A percentile compares a stretch with the other conserved stretches of the same genome.
These are phyloP conservation scores for Syzygium oleosum DNA, from an alignment of 345 rosid genomes.

Conservation along the genomic window DNA sequence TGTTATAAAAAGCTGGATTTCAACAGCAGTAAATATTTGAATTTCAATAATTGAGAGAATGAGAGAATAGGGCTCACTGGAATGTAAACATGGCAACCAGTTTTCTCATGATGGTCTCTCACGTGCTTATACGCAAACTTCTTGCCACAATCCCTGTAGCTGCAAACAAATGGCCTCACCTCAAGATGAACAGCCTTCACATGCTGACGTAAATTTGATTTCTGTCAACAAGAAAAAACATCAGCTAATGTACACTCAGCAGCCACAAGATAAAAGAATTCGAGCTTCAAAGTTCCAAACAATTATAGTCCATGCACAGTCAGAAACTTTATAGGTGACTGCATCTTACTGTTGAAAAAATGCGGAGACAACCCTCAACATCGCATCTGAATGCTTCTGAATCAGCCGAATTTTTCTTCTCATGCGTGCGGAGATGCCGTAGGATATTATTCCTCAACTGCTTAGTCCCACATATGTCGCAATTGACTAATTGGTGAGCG, in stretches of 20 bases:
- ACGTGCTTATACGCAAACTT: conserved; percentile 77
- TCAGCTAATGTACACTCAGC: conserved; percentile 8
- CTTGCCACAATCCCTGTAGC: conserved; percentile 56
- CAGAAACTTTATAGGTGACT: conserved; percentile 10
- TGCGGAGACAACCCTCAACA: conserved; percentile 39
- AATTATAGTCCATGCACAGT: not conserved
- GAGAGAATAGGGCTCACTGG: conserved; percentile 32
- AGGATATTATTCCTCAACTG: not conserved
- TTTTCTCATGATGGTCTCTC: conserved; percentile 64
- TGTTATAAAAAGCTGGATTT: not conserved
- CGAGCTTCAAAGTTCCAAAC: conserved; percentile 19
- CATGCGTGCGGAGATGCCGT: too few relatives aligned
- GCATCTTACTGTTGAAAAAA: conserved; percentile 59
- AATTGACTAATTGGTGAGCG: too few relatives aligned
- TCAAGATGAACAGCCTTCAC: conserved; percentile 57
- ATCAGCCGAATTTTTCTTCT: too few relatives aligned
- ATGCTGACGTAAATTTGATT: conserved; percentile 34
- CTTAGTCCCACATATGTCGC: too few relatives aligned
- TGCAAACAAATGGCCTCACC: conserved; percentile 43
- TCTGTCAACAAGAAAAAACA: conserved; percentile 33
- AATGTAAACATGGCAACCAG: conserved; percentile 37
- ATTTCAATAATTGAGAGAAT: not conserved
- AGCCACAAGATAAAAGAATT: not conserved
- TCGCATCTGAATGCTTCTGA: conserved; percentile 26
- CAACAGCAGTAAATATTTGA: not conserved